Evolutionary conservation across 2,329 filamentous ascomycete species (phyloP).

Genomic region (Penicillium capsulatum): DNA sequence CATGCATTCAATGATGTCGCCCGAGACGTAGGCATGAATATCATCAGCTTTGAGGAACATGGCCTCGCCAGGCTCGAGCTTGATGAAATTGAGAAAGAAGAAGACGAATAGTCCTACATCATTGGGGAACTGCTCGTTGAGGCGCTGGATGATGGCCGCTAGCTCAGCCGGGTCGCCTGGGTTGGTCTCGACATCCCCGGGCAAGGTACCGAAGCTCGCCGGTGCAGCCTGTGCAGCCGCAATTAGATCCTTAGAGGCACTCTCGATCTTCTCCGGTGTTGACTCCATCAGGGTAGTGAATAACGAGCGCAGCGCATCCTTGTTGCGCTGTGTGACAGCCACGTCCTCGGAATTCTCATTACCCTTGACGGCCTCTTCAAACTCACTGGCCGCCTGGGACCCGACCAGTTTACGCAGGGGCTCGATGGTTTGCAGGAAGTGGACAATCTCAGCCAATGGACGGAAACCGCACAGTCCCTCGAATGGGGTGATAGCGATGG

Average conservation of each 20-base stretch:
- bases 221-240: constrained; percentile 65
- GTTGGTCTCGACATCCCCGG: constrained; percentile 33
- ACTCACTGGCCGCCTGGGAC: constrained; percentile 46
- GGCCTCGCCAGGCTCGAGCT: constrained; percentile 80
- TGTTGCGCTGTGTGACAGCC: constrained; percentile 58
- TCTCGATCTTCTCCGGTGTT: constrained; percentile 60
- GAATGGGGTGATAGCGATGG: constrained; percentile 93
- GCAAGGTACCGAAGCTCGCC: constrained; percentile 63
- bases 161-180: constrained; percentile 54
- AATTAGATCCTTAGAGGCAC: constrained; percentile 65
- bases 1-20: constrained; percentile 98
- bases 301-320: constrained; percentile 67
- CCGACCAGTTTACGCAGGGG: constrained; percentile 65
- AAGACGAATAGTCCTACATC: constrained; percentile 93
- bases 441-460: constrained; percentile 76
- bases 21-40: constrained; percentile 78
- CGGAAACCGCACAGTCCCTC: constrained; percentile 95
- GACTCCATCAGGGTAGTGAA: constrained; percentile 82
- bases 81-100: constrained; percentile 96
- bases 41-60: constrained; percentile 96
- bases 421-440: constrained; percentile 69
- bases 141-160: constrained; percentile 68
- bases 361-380: constrained; percentile 54
- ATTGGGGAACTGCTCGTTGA: constrained; percentile 77
- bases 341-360: constrained; percentile 50